Evolutionary conservation across 2,329 filamentous ascomycete genomes (phyloP), one percentile per base, ranked within the genome.

Genomic region (Exophiala spinifera): DNA sequence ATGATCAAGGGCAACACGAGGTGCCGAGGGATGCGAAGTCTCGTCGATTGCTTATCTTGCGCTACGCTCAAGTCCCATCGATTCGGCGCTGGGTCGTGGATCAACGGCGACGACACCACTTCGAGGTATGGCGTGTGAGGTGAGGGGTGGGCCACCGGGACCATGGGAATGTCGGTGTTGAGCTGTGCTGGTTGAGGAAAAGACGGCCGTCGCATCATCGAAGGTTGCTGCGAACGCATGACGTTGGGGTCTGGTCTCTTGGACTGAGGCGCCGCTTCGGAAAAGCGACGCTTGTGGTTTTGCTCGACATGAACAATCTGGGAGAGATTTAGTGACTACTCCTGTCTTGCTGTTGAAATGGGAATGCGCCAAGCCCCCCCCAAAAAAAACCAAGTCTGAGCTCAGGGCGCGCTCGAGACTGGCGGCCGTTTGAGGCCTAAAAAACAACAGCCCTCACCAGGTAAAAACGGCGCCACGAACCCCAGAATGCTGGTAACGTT

Each of bases 1-100:
- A 61, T 37, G 14, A 53, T 47, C 23, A 61, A 21, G 3, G 58
- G 58, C 10, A 58, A 47, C 31, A 61, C 45, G 6, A 61, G 58
- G 34, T 61, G 58, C 21, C 50, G 11, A 5, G 58, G 58, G 11
- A 58, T 45, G 2, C 58, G 47, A 34, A 57, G 55, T 20, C 49
- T 45, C 10, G 46, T 55, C 21, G 49, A 15, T 20, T 46, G 51
- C 13, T 53, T 34, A 21, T 58, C 55, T 23, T 58, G 55, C 8
- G 55, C 55, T 20, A 61, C 51, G 28, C 51, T 54, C 40, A 61
- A 37, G 47, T 58, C 53, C 51, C 49, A 55, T 8, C 33, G 37
- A 20, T 51, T 52, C 23, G 23, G 36, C 14, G 49, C 39, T 10
- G n/a, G 21, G 11, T 31, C 17, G 4, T 21, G 23, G 1, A 49